Evolutionary conservation across 805 yeast genomes (phyloP), one percentile per base, ranked within the genome.

Genomic region (Candida tammaniensis): DNA sequence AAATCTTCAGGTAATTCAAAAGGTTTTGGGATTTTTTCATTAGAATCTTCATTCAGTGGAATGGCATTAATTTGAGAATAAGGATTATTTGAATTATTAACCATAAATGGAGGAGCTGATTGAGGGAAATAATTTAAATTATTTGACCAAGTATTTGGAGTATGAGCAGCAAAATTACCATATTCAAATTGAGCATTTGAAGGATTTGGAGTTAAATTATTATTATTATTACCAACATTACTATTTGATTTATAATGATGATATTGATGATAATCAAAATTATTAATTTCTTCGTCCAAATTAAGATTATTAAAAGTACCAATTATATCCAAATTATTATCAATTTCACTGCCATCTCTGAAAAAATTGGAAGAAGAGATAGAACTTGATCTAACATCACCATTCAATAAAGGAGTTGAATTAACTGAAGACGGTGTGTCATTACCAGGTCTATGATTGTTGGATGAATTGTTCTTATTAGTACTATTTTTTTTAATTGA

Each of bases 221-320:
- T 18, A 13, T 4, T 24, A 33, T 15, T 27, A n/a, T n/a, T 19
- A 16, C 5, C 10, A 15, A 11, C 26, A 29, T 14, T 21, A 15
- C 15, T 8, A 11, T 8, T 20, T 20, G 23, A 20, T 20, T 20
- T 8, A n/a, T n/a, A n/a, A n/a, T n/a, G n/a, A n/a, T 10, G 9
- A 19, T 19, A 19, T 19, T 19, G 22, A 19, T 19, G 22, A 19
- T 7, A 19, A 19, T 29, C 39, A 16, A 18, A 20, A 23, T 30
- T 17, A 18, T 13, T 22, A 1, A 24, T 7, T 7, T 24, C 33
- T n/a, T 57, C 69, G 33, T 63, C 75, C 36, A 74, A 56, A 48
- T 70, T 64, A 29, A 74, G 55, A 25, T 67, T 65, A 30, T 66
- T 68, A 26, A 73, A 52, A 14, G 76, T 76, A 11, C 73, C 72